phyloP scores from a whole-genome alignment of 2,329 filamentous ascomycete genomes.

The Chaetomium sp. region DNA sequence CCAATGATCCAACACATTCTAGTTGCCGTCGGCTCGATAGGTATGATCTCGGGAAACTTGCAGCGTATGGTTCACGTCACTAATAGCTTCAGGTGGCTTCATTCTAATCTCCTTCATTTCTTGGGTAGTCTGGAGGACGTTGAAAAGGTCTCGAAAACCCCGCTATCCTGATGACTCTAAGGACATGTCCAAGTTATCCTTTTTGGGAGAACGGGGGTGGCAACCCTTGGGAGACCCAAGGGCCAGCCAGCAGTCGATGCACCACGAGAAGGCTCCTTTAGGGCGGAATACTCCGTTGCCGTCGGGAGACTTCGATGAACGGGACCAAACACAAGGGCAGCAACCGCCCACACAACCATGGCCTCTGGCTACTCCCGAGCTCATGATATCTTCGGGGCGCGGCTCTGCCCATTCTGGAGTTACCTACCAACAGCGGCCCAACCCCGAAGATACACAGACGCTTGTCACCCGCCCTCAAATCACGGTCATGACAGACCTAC shows the following conservation, averaged over 20 bases:
- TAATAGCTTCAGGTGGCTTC: conserved; percentile 33
- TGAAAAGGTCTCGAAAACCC: conserved; percentile 21
- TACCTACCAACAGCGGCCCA: background rate
- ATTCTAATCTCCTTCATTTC: conserved; percentile 39
- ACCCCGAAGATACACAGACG: conserved; percentile 3
- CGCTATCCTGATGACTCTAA: conserved; percentile 7
- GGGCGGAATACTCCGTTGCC: conserved; percentile 1
- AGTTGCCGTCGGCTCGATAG: conserved; percentile 32
- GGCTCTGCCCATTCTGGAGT: background rate
- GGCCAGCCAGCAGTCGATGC: conserved; percentile 17
- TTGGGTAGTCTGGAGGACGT: conserved; percentile 40
- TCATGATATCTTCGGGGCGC: background rate
- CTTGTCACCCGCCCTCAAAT: conserved; percentile 10
- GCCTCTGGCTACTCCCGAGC: background rate
- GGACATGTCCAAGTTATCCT: conserved; percentile 31
- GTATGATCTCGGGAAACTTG: conserved; percentile 17
- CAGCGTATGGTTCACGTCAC: background rate
- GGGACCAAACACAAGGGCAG: conserved; percentile 16
- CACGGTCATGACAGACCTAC: conserved; percentile 3
- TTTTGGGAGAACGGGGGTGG: conserved; percentile 28
- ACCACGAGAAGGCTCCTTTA: conserved; percentile 17
- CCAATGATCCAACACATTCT: conserved; percentile 27
- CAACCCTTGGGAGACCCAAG: conserved; percentile 27
- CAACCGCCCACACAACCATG: conserved; percentile 4
- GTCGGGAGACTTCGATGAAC: conserved; percentile 17